Evolutionary conservation across 306 rosid genomes (phyloP).

Genomic region (Clitoria ternatea): DNA sequence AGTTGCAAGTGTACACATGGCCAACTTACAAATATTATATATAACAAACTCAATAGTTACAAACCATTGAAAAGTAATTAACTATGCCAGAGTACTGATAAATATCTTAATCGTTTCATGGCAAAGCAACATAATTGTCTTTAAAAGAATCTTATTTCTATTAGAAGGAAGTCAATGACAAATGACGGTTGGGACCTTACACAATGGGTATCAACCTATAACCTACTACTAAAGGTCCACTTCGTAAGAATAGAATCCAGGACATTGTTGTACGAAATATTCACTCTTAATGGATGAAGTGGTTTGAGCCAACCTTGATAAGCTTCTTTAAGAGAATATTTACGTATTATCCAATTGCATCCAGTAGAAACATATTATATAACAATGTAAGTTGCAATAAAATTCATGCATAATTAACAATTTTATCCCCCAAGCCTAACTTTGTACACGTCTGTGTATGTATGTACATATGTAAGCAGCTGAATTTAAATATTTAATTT

Average conservation of each 20-base stretch:
- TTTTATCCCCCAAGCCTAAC: no score
- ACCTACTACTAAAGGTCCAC: not conserved
- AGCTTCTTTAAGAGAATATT: not conserved
- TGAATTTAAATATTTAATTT: no score
- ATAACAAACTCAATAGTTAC: not conserved
- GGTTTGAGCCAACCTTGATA: not conserved
- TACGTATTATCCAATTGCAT: not conserved
- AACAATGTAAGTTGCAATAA: not conserved
- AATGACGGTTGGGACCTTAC: not conserved
- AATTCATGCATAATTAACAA: not conserved
- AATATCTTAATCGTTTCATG: not conserved
- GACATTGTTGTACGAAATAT: no score
- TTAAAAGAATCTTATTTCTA: not conserved
- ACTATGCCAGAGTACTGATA: not conserved
- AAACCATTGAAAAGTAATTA: not conserved
- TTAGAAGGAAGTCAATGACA: not conserved
- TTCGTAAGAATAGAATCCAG: not conserved
- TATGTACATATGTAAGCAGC: no score
- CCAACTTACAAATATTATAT: not conserved
- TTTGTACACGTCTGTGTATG: no score
- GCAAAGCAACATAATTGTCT: not conserved
- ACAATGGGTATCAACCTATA: not conserved
- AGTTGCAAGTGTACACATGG: not conserved
- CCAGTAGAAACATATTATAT: not conserved
- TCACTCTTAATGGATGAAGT: not conserved